A percentile compares a stretch with the other conserved stretches of the same genome.
These are phyloP conservation scores for Beauveria asiatica DNA, from an alignment of 2,329 filamentous ascomycete genomes.

Conservation along the genomic window DNA sequence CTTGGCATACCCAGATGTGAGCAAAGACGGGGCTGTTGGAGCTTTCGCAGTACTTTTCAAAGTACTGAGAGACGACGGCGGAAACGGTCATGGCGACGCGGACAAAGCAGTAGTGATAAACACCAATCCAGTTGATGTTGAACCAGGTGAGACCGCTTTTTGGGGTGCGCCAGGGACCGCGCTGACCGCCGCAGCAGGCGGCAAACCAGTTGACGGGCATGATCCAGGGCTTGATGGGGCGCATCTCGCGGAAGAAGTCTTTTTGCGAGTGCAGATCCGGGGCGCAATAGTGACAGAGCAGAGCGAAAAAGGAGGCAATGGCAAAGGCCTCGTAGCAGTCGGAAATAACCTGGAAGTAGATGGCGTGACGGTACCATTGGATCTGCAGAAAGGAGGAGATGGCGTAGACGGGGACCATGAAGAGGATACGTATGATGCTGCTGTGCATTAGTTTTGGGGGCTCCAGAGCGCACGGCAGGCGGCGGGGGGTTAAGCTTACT, in stretches of 20 bases:
- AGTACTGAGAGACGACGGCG: slow-evolving; percentile 63
- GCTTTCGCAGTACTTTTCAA: slow-evolving; percentile 65
- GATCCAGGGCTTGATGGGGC: slow-evolving; percentile 62
- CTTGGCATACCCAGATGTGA: slow-evolving; percentile 65
- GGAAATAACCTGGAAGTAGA: slow-evolving; percentile 74
- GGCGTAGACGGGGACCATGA: slow-evolving; percentile 80
- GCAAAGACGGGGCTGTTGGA: slow-evolving; percentile 70
- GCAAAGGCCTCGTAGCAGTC: slow-evolving; percentile 88
- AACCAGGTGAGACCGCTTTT: slow-evolving; percentile 82
- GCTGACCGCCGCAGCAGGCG: slow-evolving; percentile 60
- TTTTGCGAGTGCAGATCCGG: slow-evolving; percentile 74
- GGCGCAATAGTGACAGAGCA: slow-evolving; percentile 73
- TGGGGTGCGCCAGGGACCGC: slow-evolving; percentile 64
- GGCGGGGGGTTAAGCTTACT: slow-evolving; percentile 29
- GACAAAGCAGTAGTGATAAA: slow-evolving; percentile 83
- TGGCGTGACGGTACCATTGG: slow-evolving; percentile 64
- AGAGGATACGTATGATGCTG: slow-evolving; percentile 78
- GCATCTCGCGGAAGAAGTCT: slow-evolving; percentile 64
- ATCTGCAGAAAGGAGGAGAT: slow-evolving; percentile 66
- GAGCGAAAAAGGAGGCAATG: slow-evolving; percentile 76
- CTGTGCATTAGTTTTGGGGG: not conserved
- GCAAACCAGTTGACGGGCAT: slow-evolving; percentile 63
- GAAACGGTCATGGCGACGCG: slow-evolving; percentile 72
- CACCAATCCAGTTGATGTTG: slow-evolving; percentile 73
- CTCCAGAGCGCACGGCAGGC: not conserved